Percentiles rank a stretch among this genome's conserved stretches.
These are phyloP conservation scores for Tylopilus sp. DNA, from an alignment of 768 basidiomycete genomes.

Conservation along the genomic window DNA sequence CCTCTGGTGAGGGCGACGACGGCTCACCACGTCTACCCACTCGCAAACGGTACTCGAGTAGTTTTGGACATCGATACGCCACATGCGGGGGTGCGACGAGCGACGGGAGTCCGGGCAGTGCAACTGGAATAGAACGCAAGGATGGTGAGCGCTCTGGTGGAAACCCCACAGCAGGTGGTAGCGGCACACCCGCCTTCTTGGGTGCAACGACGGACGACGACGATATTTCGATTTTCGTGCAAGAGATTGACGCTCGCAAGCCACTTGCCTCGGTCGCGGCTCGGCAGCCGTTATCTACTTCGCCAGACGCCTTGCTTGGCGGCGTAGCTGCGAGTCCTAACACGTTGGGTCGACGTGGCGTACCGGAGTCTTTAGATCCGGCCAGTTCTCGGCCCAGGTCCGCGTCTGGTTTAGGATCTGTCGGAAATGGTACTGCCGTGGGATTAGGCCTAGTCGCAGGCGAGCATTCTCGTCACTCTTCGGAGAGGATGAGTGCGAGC, in stretches of 20 bases:
- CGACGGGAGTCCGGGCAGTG: conserved; percentile 28
- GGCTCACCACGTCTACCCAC: conserved; percentile 23
- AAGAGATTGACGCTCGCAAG: conserved; percentile 69
- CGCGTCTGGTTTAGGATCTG: not conserved
- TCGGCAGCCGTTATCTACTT: conserved; percentile 7
- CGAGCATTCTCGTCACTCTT: conserved; percentile 17
- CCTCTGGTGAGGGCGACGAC: conserved; percentile 35
- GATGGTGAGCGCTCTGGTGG: conserved; percentile 21
- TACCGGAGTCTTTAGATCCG: not conserved
- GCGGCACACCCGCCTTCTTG: conserved; percentile 39
- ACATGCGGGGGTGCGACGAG: conserved; percentile 41
- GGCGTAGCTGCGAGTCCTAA: conserved; percentile 13
- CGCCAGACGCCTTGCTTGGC: too few species aligned
- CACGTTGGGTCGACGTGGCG: not conserved
- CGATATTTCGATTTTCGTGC: conserved; percentile 74
- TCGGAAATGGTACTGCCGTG: not conserved
- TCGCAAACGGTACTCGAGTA: conserved; percentile 72
- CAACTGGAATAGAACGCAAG: conserved; percentile 15
- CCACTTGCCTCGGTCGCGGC: conserved; percentile 43
- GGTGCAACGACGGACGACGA: conserved; percentile 62
- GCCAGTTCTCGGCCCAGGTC: conserved; percentile 3
- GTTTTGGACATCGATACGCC: conserved; percentile 70
- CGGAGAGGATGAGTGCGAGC: conserved; percentile 17
- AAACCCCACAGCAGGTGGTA: conserved; percentile 17
- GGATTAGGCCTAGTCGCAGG: conserved; percentile 20